A percentile compares a stretch with the other conserved stretches of the same genome.
phyloP scores from a whole-genome alignment of 1,139 yeast species.

The Lodderomyces pseudojiufengensis region DNA sequence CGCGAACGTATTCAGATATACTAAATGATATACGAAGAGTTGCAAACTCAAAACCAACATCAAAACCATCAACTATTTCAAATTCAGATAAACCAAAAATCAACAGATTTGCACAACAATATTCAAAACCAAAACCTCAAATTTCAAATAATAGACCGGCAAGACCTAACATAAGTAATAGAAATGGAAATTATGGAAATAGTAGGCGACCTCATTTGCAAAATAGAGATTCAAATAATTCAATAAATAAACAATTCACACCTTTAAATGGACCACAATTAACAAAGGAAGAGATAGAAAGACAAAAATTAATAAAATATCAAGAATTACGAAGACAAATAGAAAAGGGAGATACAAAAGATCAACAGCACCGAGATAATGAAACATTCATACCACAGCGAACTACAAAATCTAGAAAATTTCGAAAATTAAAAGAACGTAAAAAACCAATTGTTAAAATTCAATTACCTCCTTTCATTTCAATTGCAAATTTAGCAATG shows the following conservation, averaged over 20 bases:
- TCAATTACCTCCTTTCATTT: constrained; percentile 67
- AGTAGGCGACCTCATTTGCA: too few species aligned
- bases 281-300: constrained; percentile 2
- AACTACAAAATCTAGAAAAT: constrained; percentile 9
- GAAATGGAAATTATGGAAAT: too few species aligned
- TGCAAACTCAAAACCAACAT: neutral
- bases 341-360: constrained; percentile 2
- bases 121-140: constrained; percentile 4
- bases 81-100: constrained; percentile 5
- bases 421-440: constrained; percentile 7
- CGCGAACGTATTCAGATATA: constrained; percentile 4
- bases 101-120: constrained; percentile 13
- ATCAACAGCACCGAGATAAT: too few species aligned
- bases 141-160: neutral
- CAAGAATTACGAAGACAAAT: constrained; percentile 4
- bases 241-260: constrained; percentile 1
- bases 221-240: too few species aligned
- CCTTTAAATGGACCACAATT: neutral
- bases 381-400: neutral
- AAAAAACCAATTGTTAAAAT: constrained; percentile 30
- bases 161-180: neutral
- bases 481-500: constrained; percentile 74
- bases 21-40: constrained; percentile 2
- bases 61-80: neutral
- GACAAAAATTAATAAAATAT: constrained; percentile 2